phyloP scores from a whole-genome alignment of 2,329 filamentous ascomycete genomes.

The Colletotrichum magnum region DNA sequence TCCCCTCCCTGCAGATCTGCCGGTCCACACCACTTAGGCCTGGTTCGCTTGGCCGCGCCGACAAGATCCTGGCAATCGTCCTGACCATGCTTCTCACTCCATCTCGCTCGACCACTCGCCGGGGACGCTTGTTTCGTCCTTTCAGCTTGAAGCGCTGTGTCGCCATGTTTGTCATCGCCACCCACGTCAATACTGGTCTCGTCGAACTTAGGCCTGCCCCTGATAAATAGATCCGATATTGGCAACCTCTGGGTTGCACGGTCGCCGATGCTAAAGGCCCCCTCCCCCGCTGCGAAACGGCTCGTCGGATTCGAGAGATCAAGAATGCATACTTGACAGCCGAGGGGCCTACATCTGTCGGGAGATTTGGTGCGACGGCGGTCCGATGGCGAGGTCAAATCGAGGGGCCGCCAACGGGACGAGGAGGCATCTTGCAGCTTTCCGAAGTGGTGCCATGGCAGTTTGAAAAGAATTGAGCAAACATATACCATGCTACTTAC shows the following conservation, averaged over 20 bases:
- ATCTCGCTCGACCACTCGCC: constrained; percentile 26
- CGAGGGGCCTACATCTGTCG: constrained; percentile 17
- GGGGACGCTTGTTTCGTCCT: not conserved
- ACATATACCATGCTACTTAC: constrained; percentile 20
- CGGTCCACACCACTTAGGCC: constrained; percentile 6
- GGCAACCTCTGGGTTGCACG: constrained; percentile 13
- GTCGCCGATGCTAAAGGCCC: constrained; percentile 1
- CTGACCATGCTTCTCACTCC: constrained; percentile 35
- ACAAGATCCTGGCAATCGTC: constrained; percentile 24
- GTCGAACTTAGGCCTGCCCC: not conserved
- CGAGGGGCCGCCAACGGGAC: constrained; percentile 12
- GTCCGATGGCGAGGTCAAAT: constrained; percentile 3
- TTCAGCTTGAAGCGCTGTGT: constrained; percentile 16
- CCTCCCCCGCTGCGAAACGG: constrained; percentile 24
- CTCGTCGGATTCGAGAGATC: constrained; percentile 24
- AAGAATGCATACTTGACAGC: constrained; percentile 30
- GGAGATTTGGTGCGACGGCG: constrained; percentile 23
- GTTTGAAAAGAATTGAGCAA: constrained; percentile 30
- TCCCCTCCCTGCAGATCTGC: constrained; percentile 36
- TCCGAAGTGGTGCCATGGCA: constrained; percentile 16
- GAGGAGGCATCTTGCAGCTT: constrained; percentile 38
- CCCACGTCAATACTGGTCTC: constrained; percentile 2
- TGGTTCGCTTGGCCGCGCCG: constrained; percentile 8
- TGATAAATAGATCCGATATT: not conserved
- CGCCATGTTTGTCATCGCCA: constrained; percentile 6